Evolutionary conservation across 73 alveolate species (phyloP).

Genomic region (Blepharisma stoltei): DNA sequence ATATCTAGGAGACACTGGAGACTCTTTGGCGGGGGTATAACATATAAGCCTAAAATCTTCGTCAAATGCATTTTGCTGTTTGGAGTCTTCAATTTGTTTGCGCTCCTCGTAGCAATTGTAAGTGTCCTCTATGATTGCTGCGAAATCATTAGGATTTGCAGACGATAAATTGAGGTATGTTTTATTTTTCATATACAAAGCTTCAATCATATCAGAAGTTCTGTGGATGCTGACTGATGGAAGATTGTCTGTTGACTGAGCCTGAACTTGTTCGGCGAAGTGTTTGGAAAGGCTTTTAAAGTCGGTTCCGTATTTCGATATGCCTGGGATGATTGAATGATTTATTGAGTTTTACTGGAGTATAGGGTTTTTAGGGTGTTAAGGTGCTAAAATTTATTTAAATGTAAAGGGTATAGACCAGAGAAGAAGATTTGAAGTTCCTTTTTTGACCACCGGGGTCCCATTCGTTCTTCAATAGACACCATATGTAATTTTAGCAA

Average conservation of each 20-base stretch:
- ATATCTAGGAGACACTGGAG: no score
- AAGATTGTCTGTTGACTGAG: slow-evolving; percentile 15
- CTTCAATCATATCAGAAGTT: slow-evolving; percentile 17
- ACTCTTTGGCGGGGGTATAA: no score
- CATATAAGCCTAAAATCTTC: not conserved
- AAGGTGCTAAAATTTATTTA: no score
- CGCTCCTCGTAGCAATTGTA: slow-evolving; percentile 27
- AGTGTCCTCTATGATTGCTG: slow-evolving; percentile 57
- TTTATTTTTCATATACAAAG: slow-evolving; percentile 36
- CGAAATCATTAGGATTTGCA: slow-evolving; percentile 55
- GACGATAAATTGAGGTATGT: slow-evolving; percentile 48
- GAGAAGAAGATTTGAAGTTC: slow-evolving; percentile 43
- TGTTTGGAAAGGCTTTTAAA: slow-evolving; percentile 35
- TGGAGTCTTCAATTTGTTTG: slow-evolving; percentile 35
- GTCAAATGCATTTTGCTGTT: slow-evolving; percentile 27
- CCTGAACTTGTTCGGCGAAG: slow-evolving; percentile 24
- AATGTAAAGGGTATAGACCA: no score
- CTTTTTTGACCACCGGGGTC: slow-evolving; percentile 27
- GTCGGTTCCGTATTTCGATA: slow-evolving; percentile 33
- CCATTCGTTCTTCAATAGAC: slow-evolving; percentile 26
- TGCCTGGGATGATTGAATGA: no score
- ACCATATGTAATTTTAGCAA: not conserved
- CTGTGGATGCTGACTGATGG: slow-evolving; percentile 39
- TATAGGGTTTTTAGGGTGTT: no score
- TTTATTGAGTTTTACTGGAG: slow-evolving; percentile 35